Evolutionary conservation across 352 stramenopile species (phyloP), one percentile per base, ranked within the genome.

Genomic region (Globisporangium paddicum): DNA sequence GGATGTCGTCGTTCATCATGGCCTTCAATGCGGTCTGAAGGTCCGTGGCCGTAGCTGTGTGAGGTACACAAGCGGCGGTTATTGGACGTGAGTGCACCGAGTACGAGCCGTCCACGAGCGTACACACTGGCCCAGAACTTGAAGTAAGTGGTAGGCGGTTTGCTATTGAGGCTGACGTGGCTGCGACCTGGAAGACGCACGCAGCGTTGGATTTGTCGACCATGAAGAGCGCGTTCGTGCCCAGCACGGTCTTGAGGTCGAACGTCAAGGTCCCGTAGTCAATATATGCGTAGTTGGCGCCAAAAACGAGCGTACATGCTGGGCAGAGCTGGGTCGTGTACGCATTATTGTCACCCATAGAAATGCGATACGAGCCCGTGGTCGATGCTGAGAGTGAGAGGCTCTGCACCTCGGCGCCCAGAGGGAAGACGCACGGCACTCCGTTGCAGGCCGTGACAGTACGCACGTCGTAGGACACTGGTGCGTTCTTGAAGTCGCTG

Each of bases 331-430:
- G 44, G 2, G 53, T 64, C 1, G 68, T 71, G 47, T 79, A 87
- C 5, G 60, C 60, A 4, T 59, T 60, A 0, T 56, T 60, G 0
- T 56, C 85, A 47, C 61, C 82, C 2, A 86, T 82, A 50, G 63
- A 86, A 25, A 77, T 77, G 34, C 72, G 80, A 64, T 97, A 96
- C 1, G 73, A 84, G 14, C 93, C 93, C 1, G 71, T 79, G 5
- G 66, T 77, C 21, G 66, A 61, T 10, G 80, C 57, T 42, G 80
- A 94, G 5, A 98, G 61, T 5, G 83, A 86, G 45, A 98, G 62
- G 6, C 75, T 91, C 68, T 98, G 93, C 11, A 98, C 85, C 62
- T 97, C 85, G 5, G 87, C 77, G n/a, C 96, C 96, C 19, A 98
- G 63, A 18, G 93, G 87, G 58, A 98, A 92, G 51, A 81, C 66